A percentile compares a stretch with the other conserved stretches of the same genome.
These are phyloP conservation scores for Nannochloropsis oceanica DNA, from an alignment of 108 stramenopile species.

Conservation along the genomic window DNA sequence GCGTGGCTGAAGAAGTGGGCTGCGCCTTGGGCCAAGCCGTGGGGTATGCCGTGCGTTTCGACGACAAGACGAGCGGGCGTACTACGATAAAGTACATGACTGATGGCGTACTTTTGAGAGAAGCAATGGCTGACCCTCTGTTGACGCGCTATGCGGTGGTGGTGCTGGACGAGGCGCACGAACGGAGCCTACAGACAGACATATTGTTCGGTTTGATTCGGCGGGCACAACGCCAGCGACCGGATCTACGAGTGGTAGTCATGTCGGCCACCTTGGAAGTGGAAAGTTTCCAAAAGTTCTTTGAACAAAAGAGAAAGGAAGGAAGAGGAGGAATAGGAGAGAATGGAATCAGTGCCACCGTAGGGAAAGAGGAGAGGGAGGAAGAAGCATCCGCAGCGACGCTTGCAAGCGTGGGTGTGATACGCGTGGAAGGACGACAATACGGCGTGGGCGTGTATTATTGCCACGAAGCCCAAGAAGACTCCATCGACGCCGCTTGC, in stretches of 20 bases:
- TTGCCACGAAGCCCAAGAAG: not conserved
- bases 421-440: constrained; percentile 69
- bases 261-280: constrained; percentile 96
- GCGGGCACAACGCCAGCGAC: constrained; percentile 9
- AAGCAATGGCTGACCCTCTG: constrained; percentile 59
- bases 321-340: not conserved
- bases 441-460: constrained; percentile 57
- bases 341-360: not conserved
- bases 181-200: constrained; percentile 85
- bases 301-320: constrained; percentile 18
- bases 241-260: constrained; percentile 62
- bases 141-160: constrained; percentile 61
- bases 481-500: constrained; percentile 42
- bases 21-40: constrained; percentile 33
- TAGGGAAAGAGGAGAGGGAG: not conserved
- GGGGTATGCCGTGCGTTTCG: constrained; percentile 90
- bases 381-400: not conserved
- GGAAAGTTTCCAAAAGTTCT: constrained; percentile 60
- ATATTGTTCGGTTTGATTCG: constrained; percentile 79
- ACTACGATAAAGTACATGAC: constrained; percentile 78
- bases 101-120: constrained; percentile 91
- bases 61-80: constrained; percentile 50
- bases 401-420: constrained; percentile 14
- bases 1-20: constrained; percentile 55
- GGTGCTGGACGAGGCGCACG: constrained; percentile 92